Conservation (phyloP, 1,284 basidiomycete genomes). For the Stereum hirsutum region DNA sequence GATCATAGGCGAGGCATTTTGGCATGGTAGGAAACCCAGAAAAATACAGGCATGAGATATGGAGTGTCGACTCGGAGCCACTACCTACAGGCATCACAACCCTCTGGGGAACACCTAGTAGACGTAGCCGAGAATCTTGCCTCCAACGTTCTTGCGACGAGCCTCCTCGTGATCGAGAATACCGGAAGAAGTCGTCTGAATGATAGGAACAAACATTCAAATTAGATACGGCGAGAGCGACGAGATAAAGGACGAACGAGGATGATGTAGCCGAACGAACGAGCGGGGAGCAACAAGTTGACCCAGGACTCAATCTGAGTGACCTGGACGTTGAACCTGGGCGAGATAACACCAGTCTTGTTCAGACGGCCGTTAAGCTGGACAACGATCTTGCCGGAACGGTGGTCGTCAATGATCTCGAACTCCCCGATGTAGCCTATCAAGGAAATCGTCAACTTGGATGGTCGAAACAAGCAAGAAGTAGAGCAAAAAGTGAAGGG, state of each 20-base stretch:
- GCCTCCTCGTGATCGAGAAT: conserved; percentile 99
- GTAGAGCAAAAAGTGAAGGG: conserved; percentile 3
- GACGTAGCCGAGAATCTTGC: conserved; percentile 82
- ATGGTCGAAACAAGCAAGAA: neutral
- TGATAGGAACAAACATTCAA: conserved; percentile 1
- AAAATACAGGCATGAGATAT: no score
- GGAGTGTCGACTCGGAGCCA: no score
- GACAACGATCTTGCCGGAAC: conserved; percentile 96
- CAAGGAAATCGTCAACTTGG: conserved; percentile 10
- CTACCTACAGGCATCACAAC: no score
- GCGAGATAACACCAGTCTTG: conserved; percentile 98
- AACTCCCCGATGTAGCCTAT: conserved; percentile 98
- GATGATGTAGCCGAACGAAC: conserved; percentile 96
- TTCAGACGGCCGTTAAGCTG: conserved; percentile 98
- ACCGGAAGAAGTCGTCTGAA: conserved; percentile 90
- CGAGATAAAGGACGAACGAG: conserved; percentile 40
- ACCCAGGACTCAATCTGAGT: conserved; percentile 93
- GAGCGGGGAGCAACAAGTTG: conserved; percentile 86
- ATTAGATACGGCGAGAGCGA: neutral
- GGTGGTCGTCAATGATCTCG: conserved; percentile 99
- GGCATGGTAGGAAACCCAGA: no score
- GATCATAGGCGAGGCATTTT: no score
- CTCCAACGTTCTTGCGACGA: conserved; percentile 95
- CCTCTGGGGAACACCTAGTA: conserved; percentile 60
- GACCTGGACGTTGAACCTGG: conserved; percentile 95